Base-by-base conservation (phyloP, 768 basidiomycete species). In the Cyclocybe aegerita region DNA sequence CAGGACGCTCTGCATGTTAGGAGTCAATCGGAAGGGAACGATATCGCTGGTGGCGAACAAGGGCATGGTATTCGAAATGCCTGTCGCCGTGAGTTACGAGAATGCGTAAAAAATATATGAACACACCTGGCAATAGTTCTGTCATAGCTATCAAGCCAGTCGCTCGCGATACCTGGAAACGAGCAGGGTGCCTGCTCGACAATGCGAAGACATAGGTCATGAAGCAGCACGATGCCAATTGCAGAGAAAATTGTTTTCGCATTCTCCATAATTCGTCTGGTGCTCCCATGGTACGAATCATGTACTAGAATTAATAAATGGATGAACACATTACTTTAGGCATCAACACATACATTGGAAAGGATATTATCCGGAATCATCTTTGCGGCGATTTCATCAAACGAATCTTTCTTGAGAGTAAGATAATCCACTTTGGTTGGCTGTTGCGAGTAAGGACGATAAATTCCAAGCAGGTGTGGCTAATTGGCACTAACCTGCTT, bases 21-120 rank as follows among this genome's bases (percentile, higher is more conserved):
- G 94, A 4, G 97, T 98, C 56, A 96, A 83, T 34, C 97, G 87
- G 88, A 99, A 99, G 0, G 97, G 97, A 4, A 98, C 93, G 2
- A 85, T 77, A 59, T 99, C 97, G 57, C 75, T 84, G 12, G 90
- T 88, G 10, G 81, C 79, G 62, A 93, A 89, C 38, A 89, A 67
- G 64, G 77, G 86, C 50, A 75, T 68, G 48, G 68, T 62, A 33
- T 67, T 68, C 4, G 75, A 71, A 31, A 78, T 64, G 9, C 74
- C 79, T 79, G 50, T 4, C 40, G 32, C 23, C 35, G 42, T 17
- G 44, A 30, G 34, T 43, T 32, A 17, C 29, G 48, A 33, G 40
- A 16, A 39, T 11, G 37, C 10, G 36, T 46, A 43, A 39, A 17
- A 41, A 29, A 43, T 12, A 44, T 17, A 17, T 23, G 29, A 7